phyloP scores from a whole-genome alignment of 306 rosid genomes.

The Morella rubra region DNA sequence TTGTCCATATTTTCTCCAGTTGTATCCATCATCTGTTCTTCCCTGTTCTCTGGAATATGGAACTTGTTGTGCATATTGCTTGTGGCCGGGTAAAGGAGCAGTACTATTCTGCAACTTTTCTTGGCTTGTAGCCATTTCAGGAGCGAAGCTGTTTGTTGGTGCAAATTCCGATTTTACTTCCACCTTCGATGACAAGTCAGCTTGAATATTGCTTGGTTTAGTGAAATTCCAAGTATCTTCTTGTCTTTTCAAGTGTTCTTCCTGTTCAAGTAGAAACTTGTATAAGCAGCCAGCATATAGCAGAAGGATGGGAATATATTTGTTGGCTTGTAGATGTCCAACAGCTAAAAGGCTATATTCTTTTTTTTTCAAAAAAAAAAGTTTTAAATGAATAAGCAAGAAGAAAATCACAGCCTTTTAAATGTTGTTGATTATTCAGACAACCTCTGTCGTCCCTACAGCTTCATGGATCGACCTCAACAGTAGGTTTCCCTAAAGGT shows the following conservation, averaged over 20 bases:
- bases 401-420: too few species aligned
- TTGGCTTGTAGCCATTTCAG: slow-evolving; percentile 37
- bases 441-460: too few species aligned
- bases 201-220: slow-evolving; percentile 24
- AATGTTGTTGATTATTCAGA: too few species aligned
- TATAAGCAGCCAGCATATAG: neutral
- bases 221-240: slow-evolving; percentile 53
- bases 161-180: slow-evolving; percentile 49
- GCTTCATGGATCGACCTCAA: too few species aligned
- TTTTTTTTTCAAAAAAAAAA: too few species aligned
- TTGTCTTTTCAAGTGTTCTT: slow-evolving; percentile 39
- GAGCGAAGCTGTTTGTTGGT: slow-evolving; percentile 32
- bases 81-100: slow-evolving; percentile 37
- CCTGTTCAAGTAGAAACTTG: slow-evolving; percentile 29
- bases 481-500: neutral
- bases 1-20: slow-evolving; percentile 97
- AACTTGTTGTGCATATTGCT: slow-evolving; percentile 25
- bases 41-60: slow-evolving; percentile 51
- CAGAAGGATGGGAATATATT: too few species aligned
- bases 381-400: too few species aligned
- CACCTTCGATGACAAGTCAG: slow-evolving; percentile 34
- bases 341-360: too few species aligned
- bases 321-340: too few species aligned
- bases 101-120: slow-evolving; percentile 28
- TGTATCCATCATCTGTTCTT: slow-evolving; percentile 78